Base-by-base conservation (phyloP, 2,329 filamentous ascomycete genomes). In the Dryadomyces quercus-mongolicae region DNA sequence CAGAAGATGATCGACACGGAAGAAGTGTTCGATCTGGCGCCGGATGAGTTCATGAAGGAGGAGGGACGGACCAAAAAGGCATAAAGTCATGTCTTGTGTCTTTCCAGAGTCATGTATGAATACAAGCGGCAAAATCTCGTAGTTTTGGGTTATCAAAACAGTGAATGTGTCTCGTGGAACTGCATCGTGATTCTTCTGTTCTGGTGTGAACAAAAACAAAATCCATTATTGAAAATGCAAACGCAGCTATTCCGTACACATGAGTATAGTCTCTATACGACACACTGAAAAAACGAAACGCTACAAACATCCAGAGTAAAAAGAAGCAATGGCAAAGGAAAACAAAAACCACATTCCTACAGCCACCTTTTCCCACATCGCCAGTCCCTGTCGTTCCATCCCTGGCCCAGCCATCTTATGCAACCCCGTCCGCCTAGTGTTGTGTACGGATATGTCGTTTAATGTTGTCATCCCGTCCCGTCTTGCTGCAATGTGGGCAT, bases 31-130 rank as follows among this genome's bases (percentile, higher is more conserved):
- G 49, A 51, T 7, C 49, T 51, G 7, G 49, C 49, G 7, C 49
- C 49, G 9, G 49, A 51, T 20, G 21, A 50, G 12, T 51, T 51
- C 12, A 51, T 51, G 49, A 20, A 44, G 15, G 49, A 51, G 43
- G 49, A 51, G 6, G n/a, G 6, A 7, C 38, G 21, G 22, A 6
- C 49, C 13, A 51, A 40, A 18, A 51, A 51, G 10, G 8, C 36
- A 40, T 5, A 12, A 40, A 31, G 25, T 31, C 25, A 5, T 31
- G 25, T 2, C 36, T 4, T 2, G 36, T 40, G 15, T 40, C 36
- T 48, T n/a, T 34, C 15, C 45, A 47, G 45, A 44, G 9, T 25
- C 21, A 31, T 34, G 22, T 31, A 48, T 48, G 25, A 48, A 48
- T 48, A 48, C 31, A 48, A 15, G 21, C 46, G 25, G 18, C 15